Evolutionary conservation across 2,329 filamentous ascomycete genomes (phyloP).

Genomic region (Kalmusia sp.): DNA sequence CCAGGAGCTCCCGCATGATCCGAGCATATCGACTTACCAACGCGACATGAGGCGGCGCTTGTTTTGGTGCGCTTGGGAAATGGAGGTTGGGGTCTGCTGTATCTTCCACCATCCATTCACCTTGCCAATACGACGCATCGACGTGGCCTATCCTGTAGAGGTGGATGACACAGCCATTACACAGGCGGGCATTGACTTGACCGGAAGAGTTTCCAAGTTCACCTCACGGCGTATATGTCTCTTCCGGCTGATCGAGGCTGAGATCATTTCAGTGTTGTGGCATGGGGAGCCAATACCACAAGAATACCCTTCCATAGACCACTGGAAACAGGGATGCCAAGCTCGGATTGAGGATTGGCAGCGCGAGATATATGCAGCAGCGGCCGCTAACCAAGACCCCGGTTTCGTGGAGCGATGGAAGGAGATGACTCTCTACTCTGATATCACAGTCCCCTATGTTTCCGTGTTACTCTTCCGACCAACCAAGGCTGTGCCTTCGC

Average conservation of each 20-base stretch:
- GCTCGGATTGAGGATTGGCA: constrained; percentile 38
- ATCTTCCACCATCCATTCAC: constrained; percentile 41
- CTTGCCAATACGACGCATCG: constrained; percentile 37
- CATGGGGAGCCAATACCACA: constrained; percentile 39
- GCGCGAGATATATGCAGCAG: constrained; percentile 34
- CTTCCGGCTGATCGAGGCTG: constrained; percentile 43
- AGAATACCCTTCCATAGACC: constrained; percentile 30
- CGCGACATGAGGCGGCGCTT: constrained; percentile 47
- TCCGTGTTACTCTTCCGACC: constrained; percentile 40
- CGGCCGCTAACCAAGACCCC: constrained; percentile 35
- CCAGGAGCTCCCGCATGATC: constrained; percentile 42
- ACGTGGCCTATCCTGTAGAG: constrained; percentile 41
- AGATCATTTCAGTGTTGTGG: constrained; percentile 41
- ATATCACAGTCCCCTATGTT: constrained; percentile 41
- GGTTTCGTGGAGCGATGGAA: constrained; percentile 37
- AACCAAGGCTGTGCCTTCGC: constrained; percentile 32
- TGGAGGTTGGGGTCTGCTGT: constrained; percentile 45
- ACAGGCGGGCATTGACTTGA: constrained; percentile 29
- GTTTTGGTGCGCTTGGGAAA: constrained; percentile 48
- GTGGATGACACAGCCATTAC: constrained; percentile 45
- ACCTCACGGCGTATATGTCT: constrained; percentile 43
- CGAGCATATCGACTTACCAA: constrained; percentile 32
- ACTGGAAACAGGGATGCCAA: constrained; percentile 39
- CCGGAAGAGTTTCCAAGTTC: constrained; percentile 43
- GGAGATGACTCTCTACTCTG: constrained; percentile 44